These are phyloP conservation scores for Trichophyton simii DNA, from an alignment of 2,329 filamentous ascomycete genomes.

Conservation along the genomic window DNA sequence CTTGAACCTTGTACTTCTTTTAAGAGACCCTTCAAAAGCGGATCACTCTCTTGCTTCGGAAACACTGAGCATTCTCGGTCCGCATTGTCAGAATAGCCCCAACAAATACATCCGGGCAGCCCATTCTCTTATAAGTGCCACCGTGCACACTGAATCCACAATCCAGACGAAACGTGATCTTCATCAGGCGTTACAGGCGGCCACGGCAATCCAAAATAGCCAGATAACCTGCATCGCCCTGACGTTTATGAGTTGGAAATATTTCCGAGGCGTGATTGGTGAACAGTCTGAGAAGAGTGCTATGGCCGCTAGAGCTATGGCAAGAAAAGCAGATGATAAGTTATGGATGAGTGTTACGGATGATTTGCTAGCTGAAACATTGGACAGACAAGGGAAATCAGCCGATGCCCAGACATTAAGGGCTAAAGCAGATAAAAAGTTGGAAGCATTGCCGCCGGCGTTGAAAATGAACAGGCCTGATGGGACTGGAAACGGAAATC, in stretches of 20 bases:
- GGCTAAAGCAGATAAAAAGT: slow-evolving; percentile 34
- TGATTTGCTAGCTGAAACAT: slow-evolving; percentile 62
- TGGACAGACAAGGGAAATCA: slow-evolving; percentile 57
- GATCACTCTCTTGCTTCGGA: slow-evolving; percentile 47
- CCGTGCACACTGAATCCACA: slow-evolving; percentile 54
- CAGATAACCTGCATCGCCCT: slow-evolving; percentile 74
- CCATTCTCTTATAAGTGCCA: slow-evolving; percentile 62
- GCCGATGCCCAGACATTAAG: slow-evolving; percentile 38
- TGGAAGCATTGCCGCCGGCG: slow-evolving; percentile 26
- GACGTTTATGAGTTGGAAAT: slow-evolving; percentile 69
- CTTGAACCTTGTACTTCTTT: slow-evolving; percentile 60
- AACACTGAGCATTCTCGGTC: slow-evolving; percentile 53
- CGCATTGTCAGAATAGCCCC: slow-evolving; percentile 54
- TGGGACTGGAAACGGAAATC: not conserved
- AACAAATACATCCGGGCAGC: slow-evolving; percentile 67
- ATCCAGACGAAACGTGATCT: slow-evolving; percentile 69
- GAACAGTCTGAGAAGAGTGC: slow-evolving; percentile 68
- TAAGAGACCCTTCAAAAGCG: slow-evolving; percentile 49
- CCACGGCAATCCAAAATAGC: slow-evolving; percentile 57
- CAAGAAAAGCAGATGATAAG: slow-evolving; percentile 55
- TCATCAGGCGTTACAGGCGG: slow-evolving; percentile 56
- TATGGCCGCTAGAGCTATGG: slow-evolving; percentile 54
- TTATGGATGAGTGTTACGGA: slow-evolving; percentile 72
- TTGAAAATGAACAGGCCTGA: slow-evolving; percentile 20
- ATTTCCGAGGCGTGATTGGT: slow-evolving; percentile 72